Evolutionary conservation across 2,329 filamentous ascomycete genomes (phyloP).

Genomic region (Didymella keratinophila): DNA sequence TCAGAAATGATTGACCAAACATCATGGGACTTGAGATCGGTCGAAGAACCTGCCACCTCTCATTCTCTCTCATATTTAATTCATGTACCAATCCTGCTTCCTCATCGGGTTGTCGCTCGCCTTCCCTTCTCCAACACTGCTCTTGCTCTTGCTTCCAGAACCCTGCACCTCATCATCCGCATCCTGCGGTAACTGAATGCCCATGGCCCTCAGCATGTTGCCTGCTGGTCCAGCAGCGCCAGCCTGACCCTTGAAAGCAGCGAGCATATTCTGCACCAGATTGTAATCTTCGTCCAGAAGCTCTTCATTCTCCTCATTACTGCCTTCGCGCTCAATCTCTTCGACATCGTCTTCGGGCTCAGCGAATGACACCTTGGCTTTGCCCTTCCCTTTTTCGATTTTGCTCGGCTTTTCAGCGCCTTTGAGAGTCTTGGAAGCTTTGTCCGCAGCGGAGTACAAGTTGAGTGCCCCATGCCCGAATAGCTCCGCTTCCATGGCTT

Average conservation of each 20-base stretch:
- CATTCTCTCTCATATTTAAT: neutral
- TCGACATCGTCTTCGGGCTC: conserved; percentile 33
- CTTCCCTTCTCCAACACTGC: conserved; percentile 11
- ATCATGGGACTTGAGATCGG: neutral
- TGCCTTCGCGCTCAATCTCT: conserved; percentile 75
- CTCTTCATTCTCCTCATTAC: conserved; percentile 53
- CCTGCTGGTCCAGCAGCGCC: conserved; percentile 86
- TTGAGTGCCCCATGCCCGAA: conserved; percentile 72
- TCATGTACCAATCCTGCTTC: conserved; percentile 20
- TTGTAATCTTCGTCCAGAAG: conserved; percentile 82
- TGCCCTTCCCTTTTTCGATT: conserved; percentile 28
- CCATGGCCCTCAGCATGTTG: conserved; percentile 88
- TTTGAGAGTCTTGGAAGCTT: neutral
- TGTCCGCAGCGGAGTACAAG: conserved; percentile 37
- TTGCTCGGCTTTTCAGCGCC: conserved; percentile 3
- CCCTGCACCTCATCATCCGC: conserved; percentile 62
- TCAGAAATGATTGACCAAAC: neutral
- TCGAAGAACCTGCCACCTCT: neutral
- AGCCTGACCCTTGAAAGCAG: conserved; percentile 90
- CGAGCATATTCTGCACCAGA: conserved; percentile 86
- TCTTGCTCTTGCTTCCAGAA: neutral
- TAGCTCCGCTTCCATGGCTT: conserved; percentile 76
- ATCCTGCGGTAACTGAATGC: conserved; percentile 80
- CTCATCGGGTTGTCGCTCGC: conserved; percentile 18
- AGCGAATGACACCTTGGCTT: conserved; percentile 25